These are phyloP conservation scores for Suhomyces wounanorum DNA, from an alignment of 1,139 yeast genomes.

Conservation along the genomic window DNA sequence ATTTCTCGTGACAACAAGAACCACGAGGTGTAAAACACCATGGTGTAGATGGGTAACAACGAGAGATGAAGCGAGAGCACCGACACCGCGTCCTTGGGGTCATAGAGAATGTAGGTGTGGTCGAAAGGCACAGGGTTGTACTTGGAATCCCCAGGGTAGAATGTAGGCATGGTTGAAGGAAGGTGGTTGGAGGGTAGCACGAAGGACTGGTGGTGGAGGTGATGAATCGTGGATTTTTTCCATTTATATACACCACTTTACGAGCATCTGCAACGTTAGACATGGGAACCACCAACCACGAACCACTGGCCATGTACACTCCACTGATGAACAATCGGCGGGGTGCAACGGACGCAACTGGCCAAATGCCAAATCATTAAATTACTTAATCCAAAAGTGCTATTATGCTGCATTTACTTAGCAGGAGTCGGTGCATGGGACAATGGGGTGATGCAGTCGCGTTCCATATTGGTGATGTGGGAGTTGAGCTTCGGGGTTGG, in stretches of 20 bases:
- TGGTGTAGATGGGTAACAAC: slow-evolving; percentile 76
- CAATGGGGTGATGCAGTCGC: not conserved
- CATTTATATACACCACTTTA: not conserved
- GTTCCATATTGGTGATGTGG: not conserved
- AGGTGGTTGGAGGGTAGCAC: not conserved
- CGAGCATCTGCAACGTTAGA: not conserved
- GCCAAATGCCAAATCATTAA: not conserved
- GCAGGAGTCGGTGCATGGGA: not conserved
- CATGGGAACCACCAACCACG: not conserved
- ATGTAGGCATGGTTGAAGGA: slow-evolving; percentile 22
- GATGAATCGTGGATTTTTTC: not conserved
- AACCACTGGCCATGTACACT: not conserved
- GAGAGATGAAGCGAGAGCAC: slow-evolving; percentile 70
- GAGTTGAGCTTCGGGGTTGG: not conserved
- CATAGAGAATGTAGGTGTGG: slow-evolving; percentile 79
- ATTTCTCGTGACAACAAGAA: slow-evolving; percentile 79
- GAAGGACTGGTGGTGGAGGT: not conserved
- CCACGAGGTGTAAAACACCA: slow-evolving; percentile 84
- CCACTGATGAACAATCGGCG: not conserved
- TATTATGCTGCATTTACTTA: not conserved
- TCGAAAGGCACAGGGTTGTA: slow-evolving; percentile 54
- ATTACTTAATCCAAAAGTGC: not conserved
- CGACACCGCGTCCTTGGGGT: slow-evolving; percentile 65
- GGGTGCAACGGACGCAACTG: not conserved
- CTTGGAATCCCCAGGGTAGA: slow-evolving; percentile 22